phyloP scores from a whole-genome alignment of 1,284 basidiomycete species.

The Ganoderma sp. region DNA sequence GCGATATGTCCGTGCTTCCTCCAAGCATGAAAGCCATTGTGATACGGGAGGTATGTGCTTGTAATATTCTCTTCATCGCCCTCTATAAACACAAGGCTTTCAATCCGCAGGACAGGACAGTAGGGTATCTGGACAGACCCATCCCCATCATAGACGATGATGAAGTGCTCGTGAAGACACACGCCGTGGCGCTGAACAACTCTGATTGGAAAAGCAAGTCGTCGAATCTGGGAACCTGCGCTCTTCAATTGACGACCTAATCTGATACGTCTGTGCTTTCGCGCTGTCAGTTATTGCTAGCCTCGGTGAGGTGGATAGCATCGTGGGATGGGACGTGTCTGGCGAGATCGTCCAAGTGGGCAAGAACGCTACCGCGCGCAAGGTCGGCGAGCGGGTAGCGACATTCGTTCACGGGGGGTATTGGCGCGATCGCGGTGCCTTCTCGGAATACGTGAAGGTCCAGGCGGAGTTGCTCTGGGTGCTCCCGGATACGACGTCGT shows the following conservation, averaged over 20 bases:
- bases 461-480: neutral
- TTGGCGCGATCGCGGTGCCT: neutral
- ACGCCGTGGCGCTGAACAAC: neutral
- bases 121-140: neutral
- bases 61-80: too few species aligned
- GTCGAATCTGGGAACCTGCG: neutral
- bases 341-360: neutral
- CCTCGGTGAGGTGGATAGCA: neutral
- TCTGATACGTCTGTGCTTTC: neutral
- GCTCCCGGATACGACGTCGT: neutral
- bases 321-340: neutral
- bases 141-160: neutral
- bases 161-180: neutral
- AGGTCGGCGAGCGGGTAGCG: neutral
- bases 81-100: neutral
- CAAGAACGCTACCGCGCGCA: neutral
- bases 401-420: neutral
- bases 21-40: too few species aligned
- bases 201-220: neutral
- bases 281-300: neutral
- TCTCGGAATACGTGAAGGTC: neutral
- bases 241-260: neutral
- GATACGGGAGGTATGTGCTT: too few species aligned
- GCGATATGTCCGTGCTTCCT: too few species aligned
- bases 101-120: neutral